Conservation (phyloP, 768 basidiomycete species). For the Russula sp. region DNA sequence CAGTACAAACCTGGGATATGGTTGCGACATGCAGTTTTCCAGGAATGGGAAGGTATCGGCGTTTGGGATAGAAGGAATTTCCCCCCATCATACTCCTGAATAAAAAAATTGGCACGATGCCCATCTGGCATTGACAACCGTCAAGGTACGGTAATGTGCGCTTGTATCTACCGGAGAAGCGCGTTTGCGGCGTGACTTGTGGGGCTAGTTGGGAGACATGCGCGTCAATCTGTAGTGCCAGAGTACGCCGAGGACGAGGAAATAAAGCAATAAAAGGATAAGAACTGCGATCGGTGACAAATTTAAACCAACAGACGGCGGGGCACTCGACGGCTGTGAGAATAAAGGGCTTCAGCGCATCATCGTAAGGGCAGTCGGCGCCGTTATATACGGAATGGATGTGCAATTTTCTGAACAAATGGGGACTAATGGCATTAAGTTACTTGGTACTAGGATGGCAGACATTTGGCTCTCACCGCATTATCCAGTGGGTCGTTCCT, state of each 20-base stretch:
- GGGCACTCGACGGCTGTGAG: neutral
- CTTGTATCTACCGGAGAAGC: neutral
- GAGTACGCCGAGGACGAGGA: neutral
- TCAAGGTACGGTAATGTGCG: constrained; percentile 1
- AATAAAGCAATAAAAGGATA: neutral
- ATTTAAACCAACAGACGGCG: neutral
- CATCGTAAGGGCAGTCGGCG: constrained; percentile 1
- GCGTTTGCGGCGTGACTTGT: neutral
- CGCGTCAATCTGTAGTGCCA: too few relatives aligned
- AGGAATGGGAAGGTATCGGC: neutral
- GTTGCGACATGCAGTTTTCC: neutral
- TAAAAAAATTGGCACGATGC: neutral
- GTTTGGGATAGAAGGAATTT: neutral
- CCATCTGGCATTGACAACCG: constrained; percentile 11
- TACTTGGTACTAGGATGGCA: neutral
- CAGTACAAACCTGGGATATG: neutral
- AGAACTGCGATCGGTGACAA: neutral
- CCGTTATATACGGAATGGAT: neutral
- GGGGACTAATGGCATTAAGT: neutral
- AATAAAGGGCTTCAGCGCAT: neutral
- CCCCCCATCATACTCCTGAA: constrained; percentile 5
- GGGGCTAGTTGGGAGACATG: neutral
- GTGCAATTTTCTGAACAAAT: neutral
- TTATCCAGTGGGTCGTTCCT: neutral
- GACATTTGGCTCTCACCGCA: neutral